Conservation (phyloP, 768 basidiomycete genomes). For the Hemileccinum impolitum region DNA sequence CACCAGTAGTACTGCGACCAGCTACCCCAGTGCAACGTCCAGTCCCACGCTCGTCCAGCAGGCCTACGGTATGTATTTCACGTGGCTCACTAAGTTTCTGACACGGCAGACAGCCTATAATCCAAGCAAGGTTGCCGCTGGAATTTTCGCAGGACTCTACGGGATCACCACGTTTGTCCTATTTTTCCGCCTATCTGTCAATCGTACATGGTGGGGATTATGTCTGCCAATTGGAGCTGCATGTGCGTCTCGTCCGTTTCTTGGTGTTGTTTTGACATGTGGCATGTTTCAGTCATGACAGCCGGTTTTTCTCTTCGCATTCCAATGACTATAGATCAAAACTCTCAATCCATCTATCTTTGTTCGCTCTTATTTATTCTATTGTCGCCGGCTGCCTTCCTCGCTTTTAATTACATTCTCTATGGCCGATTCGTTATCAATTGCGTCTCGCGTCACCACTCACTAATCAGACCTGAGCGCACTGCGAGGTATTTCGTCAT, state of each 20-base stretch:
- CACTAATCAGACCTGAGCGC: slow-evolving; percentile 24
- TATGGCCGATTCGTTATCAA: slow-evolving; percentile 26
- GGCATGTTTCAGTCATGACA: slow-evolving; percentile 14
- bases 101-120: slow-evolving; percentile 17
- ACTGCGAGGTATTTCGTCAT: slow-evolving; percentile 23
- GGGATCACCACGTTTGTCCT: slow-evolving; percentile 9
- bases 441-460: slow-evolving; percentile 18
- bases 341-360: slow-evolving; percentile 18
- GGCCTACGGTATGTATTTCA: background rate
- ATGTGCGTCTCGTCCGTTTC: slow-evolving; percentile 7
- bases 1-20: background rate
- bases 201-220: slow-evolving; percentile 31
- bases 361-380: slow-evolving; percentile 22
- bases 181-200: no score
- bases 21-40: slow-evolving; percentile 2
- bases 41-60: slow-evolving; percentile 9
- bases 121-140: slow-evolving; percentile 24
- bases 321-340: slow-evolving; percentile 14
- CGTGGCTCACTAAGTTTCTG: background rate
- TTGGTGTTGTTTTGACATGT: slow-evolving; percentile 1
- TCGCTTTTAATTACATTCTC: slow-evolving; percentile 34
- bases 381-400: slow-evolving; percentile 25
- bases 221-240: slow-evolving; percentile 30
- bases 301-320: slow-evolving; percentile 22
- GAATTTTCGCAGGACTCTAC: slow-evolving; percentile 22